These are phyloP conservation scores for Fusarium guadeloupense DNA, from an alignment of 2,329 filamentous ascomycete species.

Conservation along the genomic window DNA sequence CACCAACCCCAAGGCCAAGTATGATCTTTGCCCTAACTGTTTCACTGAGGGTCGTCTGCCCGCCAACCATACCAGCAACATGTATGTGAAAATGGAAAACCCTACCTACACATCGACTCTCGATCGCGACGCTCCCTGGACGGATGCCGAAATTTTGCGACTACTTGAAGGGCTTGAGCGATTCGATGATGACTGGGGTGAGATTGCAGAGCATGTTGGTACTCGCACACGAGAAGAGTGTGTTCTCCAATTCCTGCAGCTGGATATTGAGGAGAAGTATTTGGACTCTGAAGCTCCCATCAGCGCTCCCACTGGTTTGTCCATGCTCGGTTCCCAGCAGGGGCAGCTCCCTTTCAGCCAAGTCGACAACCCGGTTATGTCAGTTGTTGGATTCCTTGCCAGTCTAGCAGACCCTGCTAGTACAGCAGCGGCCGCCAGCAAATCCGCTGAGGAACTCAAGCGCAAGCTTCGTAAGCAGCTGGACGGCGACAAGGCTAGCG, in stretches of 20 bases:
- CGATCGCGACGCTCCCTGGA: constrained; percentile 89
- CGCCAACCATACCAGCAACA: constrained; percentile 76
- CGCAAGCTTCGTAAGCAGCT: constrained; percentile 81
- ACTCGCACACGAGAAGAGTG: constrained; percentile 95
- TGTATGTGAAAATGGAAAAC: constrained; percentile 92
- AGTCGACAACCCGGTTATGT: constrained; percentile 95
- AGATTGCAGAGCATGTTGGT: constrained; percentile 90
- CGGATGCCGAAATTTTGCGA: constrained; percentile 86
- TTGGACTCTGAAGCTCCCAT: constrained; percentile 75
- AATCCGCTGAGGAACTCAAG: constrained; percentile 86
- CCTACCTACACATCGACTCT: constrained; percentile 80
- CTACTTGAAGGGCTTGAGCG: constrained; percentile 90
- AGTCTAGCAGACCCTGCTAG: constrained; percentile 89
- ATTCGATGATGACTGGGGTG: constrained; percentile 95
- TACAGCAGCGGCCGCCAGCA: constrained; percentile 88
- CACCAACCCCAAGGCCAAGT: constrained; percentile 73
- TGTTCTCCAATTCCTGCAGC: constrained; percentile 92
- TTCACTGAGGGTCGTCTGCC: constrained; percentile 87
- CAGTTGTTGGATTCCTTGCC: constrained; percentile 92
- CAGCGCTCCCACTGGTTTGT: constrained; percentile 65
- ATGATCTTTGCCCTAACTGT: constrained; percentile 91
- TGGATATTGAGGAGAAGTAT: constrained; percentile 98
- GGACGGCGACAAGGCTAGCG: constrained; percentile 59
- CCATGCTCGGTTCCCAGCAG: constrained; percentile 75
- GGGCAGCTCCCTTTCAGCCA: constrained; percentile 90